A percentile compares a stretch with the other conserved stretches of the same genome.
Evolutionary conservation across 2,329 filamentous ascomycete species (phyloP).

Genomic region (Aurifilum marmelostoma): DNA sequence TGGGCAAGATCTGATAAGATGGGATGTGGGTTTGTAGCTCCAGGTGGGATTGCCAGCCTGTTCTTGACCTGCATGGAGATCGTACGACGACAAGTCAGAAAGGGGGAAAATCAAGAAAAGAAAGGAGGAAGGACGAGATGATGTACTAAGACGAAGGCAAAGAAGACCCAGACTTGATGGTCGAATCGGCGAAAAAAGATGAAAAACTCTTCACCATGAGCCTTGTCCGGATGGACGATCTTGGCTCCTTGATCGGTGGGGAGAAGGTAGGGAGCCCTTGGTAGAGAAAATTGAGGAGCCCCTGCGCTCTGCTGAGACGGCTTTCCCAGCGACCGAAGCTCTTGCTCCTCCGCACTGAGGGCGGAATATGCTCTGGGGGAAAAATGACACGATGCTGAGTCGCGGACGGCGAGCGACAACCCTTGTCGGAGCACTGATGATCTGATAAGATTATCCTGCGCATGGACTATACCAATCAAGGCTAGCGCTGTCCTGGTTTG

Average conservation of each 20-base stretch:
- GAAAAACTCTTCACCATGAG: conserved; percentile 10
- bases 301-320: background rate
- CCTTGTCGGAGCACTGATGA: conserved; percentile 15
- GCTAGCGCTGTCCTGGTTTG: background rate
- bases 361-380: background rate
- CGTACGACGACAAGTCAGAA: conserved; percentile 1
- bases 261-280: background rate
- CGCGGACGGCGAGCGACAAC: background rate
- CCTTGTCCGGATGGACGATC: conserved; percentile 12
- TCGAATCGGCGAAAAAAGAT: background rate
- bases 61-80: background rate
- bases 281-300: background rate
- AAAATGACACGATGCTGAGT: conserved; percentile 5
- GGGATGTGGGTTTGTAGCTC: conserved; percentile 3
- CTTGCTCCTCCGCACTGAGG: background rate
- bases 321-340: background rate
- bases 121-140: conserved; percentile 5
- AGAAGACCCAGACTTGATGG: background rate
- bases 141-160: conserved; percentile 5
- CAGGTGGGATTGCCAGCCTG: background rate
- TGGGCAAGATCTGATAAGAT: conserved; percentile 5
- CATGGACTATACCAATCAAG: conserved; percentile 10
- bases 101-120: background rate
- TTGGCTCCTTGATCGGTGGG: conserved; percentile 18
- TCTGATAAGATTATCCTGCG: conserved; percentile 30